A percentile compares a stretch with the other conserved stretches of the same genome.
Evolutionary conservation across 1,284 basidiomycete species (phyloP).

Genomic region (Veloporphyrellus conicus): DNA sequence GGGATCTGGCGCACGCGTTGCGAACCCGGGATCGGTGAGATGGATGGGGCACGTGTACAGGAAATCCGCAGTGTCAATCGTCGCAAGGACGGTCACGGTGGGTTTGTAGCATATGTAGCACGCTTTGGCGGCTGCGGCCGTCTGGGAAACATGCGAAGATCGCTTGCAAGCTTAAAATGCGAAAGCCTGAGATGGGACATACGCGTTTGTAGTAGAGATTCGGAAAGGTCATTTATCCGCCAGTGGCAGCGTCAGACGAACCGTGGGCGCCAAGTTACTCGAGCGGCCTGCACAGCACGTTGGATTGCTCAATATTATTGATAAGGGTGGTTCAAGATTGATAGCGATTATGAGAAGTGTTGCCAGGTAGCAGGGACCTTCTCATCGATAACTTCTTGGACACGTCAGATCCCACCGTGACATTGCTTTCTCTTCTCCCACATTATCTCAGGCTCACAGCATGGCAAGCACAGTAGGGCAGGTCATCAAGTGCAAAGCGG

Average conservation of each 20-base stretch:
- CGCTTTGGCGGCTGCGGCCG: conserved; percentile 60
- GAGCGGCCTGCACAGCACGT: neutral
- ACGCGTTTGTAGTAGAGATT: conserved; percentile 81
- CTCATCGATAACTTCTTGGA: conserved; percentile 2
- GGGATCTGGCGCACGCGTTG: conserved; percentile 48
- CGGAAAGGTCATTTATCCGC: conserved; percentile 56
- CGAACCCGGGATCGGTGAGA: conserved; percentile 67
- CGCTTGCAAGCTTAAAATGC: neutral
- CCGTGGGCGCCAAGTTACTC: neutral
- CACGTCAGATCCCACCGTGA: neutral
- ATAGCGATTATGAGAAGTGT: conserved; percentile 3
- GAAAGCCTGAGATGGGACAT: conserved; percentile 9
- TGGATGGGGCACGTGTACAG: conserved; percentile 68
- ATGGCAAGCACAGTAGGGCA: conserved; percentile 72
- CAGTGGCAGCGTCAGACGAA: neutral
- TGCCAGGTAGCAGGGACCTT: conserved; percentile 1
- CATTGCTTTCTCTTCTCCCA: conserved; percentile 8
- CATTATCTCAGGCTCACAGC: conserved; percentile 15
- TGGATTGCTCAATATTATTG: too few relatives aligned
- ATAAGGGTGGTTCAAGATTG: neutral
- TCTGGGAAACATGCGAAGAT: conserved; percentile 37
- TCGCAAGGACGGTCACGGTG: conserved; percentile 70
- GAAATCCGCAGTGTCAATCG: conserved; percentile 70
- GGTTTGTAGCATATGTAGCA: conserved; percentile 74
- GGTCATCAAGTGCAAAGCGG: conserved; percentile 89